These are phyloP conservation scores for Auriculariales sp. DNA, from an alignment of 768 basidiomycete species.

Conservation along the genomic window DNA sequence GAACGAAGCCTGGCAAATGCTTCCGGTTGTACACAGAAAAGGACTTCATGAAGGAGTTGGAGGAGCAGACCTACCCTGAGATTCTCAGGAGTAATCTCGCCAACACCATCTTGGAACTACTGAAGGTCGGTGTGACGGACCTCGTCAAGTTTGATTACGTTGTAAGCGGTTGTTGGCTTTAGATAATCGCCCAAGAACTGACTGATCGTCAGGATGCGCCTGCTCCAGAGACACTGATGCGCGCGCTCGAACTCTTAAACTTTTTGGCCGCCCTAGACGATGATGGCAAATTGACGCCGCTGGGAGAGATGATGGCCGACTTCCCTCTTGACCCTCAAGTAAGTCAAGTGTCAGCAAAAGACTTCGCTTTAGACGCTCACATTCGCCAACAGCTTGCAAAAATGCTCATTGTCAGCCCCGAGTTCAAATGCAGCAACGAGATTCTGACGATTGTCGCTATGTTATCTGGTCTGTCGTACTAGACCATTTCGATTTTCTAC, in stretches of 20 bases:
- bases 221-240: constrained; percentile 93
- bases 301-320: constrained; percentile 90
- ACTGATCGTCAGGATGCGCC: constrained; percentile 45
- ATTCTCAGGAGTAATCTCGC: constrained; percentile 88
- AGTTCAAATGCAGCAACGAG: constrained; percentile 93
- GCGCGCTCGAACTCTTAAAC: constrained; percentile 86
- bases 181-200: constrained; percentile 4
- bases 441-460: constrained; percentile 91
- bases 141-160: constrained; percentile 79
- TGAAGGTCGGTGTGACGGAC: constrained; percentile 92
- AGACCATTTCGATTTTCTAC: too few relatives aligned
- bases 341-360: too few relatives aligned
- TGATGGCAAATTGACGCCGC: constrained; percentile 75
- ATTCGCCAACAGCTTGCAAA: constrained; percentile 52
- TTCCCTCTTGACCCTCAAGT: constrained; percentile 98
- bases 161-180: constrained; percentile 10
- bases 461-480: constrained; percentile 67
- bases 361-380: too few relatives aligned
- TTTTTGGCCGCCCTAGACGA: constrained; percentile 88
- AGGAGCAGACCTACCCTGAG: constrained; percentile 96
- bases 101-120: constrained; percentile 83
- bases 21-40: constrained; percentile 95
- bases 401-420: constrained; percentile 85
- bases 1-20: constrained; percentile 93
- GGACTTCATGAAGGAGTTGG: constrained; percentile 89